Evolutionary conservation across 2,329 filamentous ascomycete species (phyloP).

Genomic region (Exophiala lecanii-corni): DNA sequence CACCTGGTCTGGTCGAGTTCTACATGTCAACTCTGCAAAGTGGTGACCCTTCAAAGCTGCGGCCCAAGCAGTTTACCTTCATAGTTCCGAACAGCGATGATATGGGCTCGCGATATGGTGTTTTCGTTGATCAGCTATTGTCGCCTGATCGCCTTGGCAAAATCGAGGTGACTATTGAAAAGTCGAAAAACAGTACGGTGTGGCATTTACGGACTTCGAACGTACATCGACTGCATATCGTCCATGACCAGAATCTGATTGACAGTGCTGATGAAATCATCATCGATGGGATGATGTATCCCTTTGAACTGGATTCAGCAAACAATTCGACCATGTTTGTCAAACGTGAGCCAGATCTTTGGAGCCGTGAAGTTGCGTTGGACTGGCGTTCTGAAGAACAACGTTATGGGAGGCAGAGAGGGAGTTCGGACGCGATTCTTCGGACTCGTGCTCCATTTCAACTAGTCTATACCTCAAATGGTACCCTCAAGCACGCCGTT

Average conservation of each 20-base stretch:
- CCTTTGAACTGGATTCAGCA: slow-evolving; percentile 19
- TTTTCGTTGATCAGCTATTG: slow-evolving; percentile 47
- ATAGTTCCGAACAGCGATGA: slow-evolving; percentile 50
- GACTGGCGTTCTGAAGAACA: slow-evolving; percentile 29
- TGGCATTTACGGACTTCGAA: slow-evolving; percentile 43
- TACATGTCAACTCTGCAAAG: slow-evolving; percentile 37
- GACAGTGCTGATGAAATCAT: slow-evolving; percentile 12
- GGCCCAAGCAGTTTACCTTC: slow-evolving; percentile 42
- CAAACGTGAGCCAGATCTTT: slow-evolving; percentile 21
- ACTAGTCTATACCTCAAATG: slow-evolving; percentile 19
- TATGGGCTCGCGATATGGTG: slow-evolving; percentile 49
- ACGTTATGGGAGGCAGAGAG: slow-evolving; percentile 47
- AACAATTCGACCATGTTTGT: slow-evolving; percentile 28
- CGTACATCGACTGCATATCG: slow-evolving; percentile 39
- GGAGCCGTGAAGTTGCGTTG: slow-evolving; percentile 23
- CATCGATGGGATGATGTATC: slow-evolving; percentile 12
- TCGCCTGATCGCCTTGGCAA: slow-evolving; percentile 49
- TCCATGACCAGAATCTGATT: slow-evolving; percentile 4
- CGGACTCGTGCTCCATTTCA: slow-evolving; percentile 34
- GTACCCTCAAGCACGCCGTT: slow-evolving; percentile 39
- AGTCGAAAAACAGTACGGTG: slow-evolving; percentile 13
- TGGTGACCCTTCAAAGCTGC: slow-evolving; percentile 7
- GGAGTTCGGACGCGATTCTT: slow-evolving; percentile 51
- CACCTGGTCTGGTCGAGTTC: slow-evolving; percentile 45
- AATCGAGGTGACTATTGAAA: slow-evolving; percentile 35